These are phyloP conservation scores for Colletotrichum paranaense DNA, from an alignment of 2,329 filamentous ascomycete species.

Conservation along the genomic window DNA sequence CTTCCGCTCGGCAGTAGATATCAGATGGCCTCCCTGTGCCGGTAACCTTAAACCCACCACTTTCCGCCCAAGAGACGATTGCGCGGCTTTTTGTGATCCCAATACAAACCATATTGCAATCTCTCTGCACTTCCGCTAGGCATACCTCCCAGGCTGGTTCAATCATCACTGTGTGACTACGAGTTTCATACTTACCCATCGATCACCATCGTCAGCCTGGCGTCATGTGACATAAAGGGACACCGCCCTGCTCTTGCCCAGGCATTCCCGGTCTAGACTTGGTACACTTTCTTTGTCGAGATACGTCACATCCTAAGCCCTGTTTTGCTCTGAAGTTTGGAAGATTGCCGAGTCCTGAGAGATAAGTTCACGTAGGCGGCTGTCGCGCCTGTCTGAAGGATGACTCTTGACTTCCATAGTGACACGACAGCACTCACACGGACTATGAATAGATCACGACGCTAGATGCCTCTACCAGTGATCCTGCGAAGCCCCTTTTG, in stretches of 20 bases:
- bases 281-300: not conserved
- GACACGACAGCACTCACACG: not conserved
- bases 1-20: not conserved
- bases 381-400: not conserved
- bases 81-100: not conserved
- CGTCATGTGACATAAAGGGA: not conserved
- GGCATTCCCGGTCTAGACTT: not conserved
- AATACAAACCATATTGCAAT: not conserved
- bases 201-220: not conserved
- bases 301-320: not conserved
- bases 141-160: too few relatives aligned
- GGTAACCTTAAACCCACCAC: not conserved
- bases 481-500: not conserved
- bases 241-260: not conserved
- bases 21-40: not conserved
- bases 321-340: not conserved
- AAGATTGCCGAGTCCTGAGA: not conserved
- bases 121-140: too few relatives aligned
- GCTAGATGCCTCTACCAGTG: not conserved
- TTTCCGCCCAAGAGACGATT: not conserved
- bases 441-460: constrained; percentile 1
- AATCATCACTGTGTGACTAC: not conserved
- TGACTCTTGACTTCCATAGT: not conserved
- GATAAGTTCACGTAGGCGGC: not conserved
- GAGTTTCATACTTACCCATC: not conserved